Base-by-base conservation (phyloP, 345 rosid genomes). In the Acer campestre region DNA sequence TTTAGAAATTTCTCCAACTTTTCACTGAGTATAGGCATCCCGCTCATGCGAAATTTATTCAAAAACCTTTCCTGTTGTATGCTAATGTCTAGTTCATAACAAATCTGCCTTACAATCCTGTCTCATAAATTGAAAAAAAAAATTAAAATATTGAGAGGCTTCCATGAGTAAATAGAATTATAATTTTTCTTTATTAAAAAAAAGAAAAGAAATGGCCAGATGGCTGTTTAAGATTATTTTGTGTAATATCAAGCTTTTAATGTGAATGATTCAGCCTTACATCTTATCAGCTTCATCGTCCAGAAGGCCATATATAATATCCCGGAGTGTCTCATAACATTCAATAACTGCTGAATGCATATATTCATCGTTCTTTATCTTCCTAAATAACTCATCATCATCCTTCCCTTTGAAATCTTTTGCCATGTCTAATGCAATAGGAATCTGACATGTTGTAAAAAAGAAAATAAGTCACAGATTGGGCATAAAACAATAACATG, bases 401-500 rank as follows among this genome's bases (percentile, higher is more conserved):
- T 87, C 91, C 80, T 84, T 88, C 63, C 89, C 94, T 79, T 82
- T 93, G 82, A 91, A 94, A 87, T 96, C 98, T 87, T 92, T 96
- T 72, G 98, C 98, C 98, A 94, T 96, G 89, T 94, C 99, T 80
- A 96, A 79, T 78, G 99, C 99, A 80, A 96, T 94, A 62, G 97
- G 99, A 85, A 96, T 94, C 99, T 96, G 70, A 75, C 77, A 75
- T 75, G 74, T 68, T 55, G 77, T 44, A 88, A 77, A 77, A 35
- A 74, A 77, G 63, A 68, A 27, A 72, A 68, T 14, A 74, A 68
- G 69, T 81, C 35, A 70, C 68, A 74, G 71, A 76, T 68, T 48
- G 67, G 42, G 31, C 16, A 61, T 44, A 79, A 72, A 63, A 77
- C n/a, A 31, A 72, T 61, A 67, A 76, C n/a, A 76, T 14, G 68